Evolutionary conservation across 78 protist genomes (phyloP), one percentile per base, ranked within the genome.

Genomic region (Trichosphaerium sp.): DNA sequence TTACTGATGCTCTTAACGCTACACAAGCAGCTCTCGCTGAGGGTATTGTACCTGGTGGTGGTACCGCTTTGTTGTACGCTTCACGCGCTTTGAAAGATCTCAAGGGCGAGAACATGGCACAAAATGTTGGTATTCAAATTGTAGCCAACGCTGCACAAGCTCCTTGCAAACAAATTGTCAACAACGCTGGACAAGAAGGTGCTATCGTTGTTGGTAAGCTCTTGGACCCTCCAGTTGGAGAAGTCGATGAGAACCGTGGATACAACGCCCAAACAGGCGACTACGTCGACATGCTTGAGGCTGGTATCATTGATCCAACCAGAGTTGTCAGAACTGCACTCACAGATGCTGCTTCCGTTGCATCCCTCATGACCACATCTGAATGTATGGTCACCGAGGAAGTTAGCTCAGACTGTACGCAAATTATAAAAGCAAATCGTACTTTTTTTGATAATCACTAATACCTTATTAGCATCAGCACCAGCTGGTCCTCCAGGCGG

Each of bases 31-130:
- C 98, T 32, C 96, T 95, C 26, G 90, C 91, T 71, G 98, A 97
- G 79, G 99, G 99, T 68, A 92, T 94, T 35, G 94, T 97, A 10
- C 89, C 97, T 28, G 98, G 98, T 48, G 98, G 99, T 28, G 98
- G 98, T 28, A 34, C 68, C 21, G 98, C 97, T 28, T 75, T 96
- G 35, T 86, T 96, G 56, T 57, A 74, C 78, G 65, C 88, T 35
- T 62, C 91, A 26, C 6, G 21, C 14, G 60, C 40, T 12, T 79
- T 95, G 32, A 80, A 71, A 26, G 1, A 0, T 5, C 63, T 87
- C 40, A 54, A 70, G 73, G 31, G 59, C 54, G 69, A 21, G 38
- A 87, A 76, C 90, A 82, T 81, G 42, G 98, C 92, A 79, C 91
- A 83, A 71, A 65, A 71, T 63, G 61, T 74, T 35, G 99, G 99